Evolutionary conservation across 2,329 filamentous ascomycete species (phyloP), one percentile per base, ranked within the genome.

Genomic region (Saccharata proteae): DNA sequence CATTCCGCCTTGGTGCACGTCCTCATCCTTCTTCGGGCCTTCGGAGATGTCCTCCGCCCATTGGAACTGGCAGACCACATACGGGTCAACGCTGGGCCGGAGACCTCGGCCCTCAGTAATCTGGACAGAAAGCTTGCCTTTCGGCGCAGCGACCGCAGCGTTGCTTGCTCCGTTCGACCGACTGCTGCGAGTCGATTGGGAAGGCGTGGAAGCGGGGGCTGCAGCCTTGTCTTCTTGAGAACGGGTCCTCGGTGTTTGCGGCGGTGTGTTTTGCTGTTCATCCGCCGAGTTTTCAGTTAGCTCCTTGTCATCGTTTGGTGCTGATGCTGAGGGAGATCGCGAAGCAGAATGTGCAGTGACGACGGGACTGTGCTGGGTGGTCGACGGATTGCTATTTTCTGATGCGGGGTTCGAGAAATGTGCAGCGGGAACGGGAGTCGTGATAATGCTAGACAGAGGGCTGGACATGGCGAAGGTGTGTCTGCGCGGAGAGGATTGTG

Each of bases 51-150:
- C 79, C 55, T 98, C 90, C 49, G 88, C 93, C 54, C 84, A 81
- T 55, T 98, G 90, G 49, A 96, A 98, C 16, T 94, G 86, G 37
- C 82, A 93, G 8, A 98, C 85, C 31, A 94, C 83, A 48, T 98
- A 98, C 1, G 90, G 90, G 47, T 94, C 83, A 37, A 77, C 74
- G 50, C 84, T 84, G 36, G 77, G 82, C 38, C 80, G 72, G 31
- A 98, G 61, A 7, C 82, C 83, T 46, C 84, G 72, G 28, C 80
- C 90, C 54, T 94, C 84, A 30, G 77, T 68, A 33, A 98, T 90
- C 51, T 82, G 85, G 45, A 98, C 82, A 19, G 78, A 81, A 35
- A 98, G 66, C 56, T 90, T 93, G 36, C 90, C 90, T 54, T 83
- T 88, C 14, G 83, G 69, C 14, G 76, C 64, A 7, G 77, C 76